phyloP scores from a whole-genome alignment of 2,329 filamentous ascomycete species.

The Cercospora canescens region DNA sequence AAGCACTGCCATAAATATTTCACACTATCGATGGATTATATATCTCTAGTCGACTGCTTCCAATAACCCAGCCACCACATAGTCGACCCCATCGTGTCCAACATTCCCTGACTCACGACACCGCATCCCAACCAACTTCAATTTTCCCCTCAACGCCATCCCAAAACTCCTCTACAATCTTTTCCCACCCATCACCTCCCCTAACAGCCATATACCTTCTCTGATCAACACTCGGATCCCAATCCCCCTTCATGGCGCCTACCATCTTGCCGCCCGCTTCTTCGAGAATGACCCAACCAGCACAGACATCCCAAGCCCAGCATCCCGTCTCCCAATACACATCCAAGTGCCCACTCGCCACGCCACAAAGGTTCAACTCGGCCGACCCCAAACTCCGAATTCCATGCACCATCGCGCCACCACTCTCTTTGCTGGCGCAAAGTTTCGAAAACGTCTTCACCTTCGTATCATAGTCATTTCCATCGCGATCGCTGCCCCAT shows the following conservation, averaged over 20 bases:
- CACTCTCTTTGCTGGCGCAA: constrained; percentile 55
- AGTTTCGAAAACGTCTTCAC: constrained; percentile 61
- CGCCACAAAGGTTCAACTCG: constrained; percentile 71
- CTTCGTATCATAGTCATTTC: constrained; percentile 71
- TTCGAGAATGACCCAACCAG: constrained; percentile 72
- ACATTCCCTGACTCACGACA: constrained; percentile 7
- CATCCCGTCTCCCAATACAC: constrained; percentile 81
- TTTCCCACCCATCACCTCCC: constrained; percentile 46
- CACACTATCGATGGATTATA: too few species aligned
- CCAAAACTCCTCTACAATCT: constrained; percentile 53
- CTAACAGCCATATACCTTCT: constrained; percentile 56
- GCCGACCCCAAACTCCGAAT: constrained; percentile 71
- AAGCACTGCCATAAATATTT: not conserved
- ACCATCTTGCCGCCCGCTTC: constrained; percentile 75
- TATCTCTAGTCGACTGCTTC: too few species aligned
- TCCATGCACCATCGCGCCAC: constrained; percentile 75
- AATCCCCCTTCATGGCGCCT: constrained; percentile 71
- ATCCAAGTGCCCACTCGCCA: constrained; percentile 71
- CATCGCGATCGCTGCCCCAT: constrained; percentile 68
- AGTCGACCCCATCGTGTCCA: too few species aligned
- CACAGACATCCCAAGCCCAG: constrained; percentile 84
- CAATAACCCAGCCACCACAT: too few species aligned
- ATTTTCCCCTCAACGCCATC: constrained; percentile 45
- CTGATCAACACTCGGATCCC: constrained; percentile 60
- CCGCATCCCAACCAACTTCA: constrained; percentile 41